phyloP scores from a whole-genome alignment of 2,329 filamentous ascomycete genomes.

The Cryphonectria japonica region DNA sequence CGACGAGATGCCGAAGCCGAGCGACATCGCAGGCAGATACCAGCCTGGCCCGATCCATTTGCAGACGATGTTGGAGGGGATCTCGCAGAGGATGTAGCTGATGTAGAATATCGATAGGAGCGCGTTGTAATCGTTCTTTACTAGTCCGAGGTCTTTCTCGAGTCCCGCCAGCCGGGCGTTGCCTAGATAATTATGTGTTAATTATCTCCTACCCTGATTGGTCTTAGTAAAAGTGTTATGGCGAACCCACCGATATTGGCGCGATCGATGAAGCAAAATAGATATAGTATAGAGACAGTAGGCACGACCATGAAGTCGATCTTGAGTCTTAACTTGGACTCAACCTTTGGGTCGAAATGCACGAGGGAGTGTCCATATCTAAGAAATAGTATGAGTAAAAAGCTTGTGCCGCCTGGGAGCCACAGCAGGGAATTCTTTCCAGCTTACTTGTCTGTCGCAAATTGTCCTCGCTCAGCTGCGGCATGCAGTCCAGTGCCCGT shows the following conservation, averaged over 20 bases:
- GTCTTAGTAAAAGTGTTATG: background rate
- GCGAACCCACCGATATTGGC: slow-evolving; percentile 66
- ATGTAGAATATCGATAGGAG: slow-evolving; percentile 73
- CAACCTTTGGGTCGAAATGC: slow-evolving; percentile 60
- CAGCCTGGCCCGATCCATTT: slow-evolving; percentile 74
- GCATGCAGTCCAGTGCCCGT: slow-evolving; percentile 24
- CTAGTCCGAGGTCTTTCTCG: slow-evolving; percentile 62
- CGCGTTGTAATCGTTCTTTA: slow-evolving; percentile 69
- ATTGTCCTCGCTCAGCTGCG: slow-evolving; percentile 48
- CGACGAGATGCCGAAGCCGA: slow-evolving; percentile 67
- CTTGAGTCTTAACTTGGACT: slow-evolving; percentile 62
- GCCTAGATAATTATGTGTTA: slow-evolving; percentile 46
- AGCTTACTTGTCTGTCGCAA: slow-evolving; percentile 50
- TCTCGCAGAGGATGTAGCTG: slow-evolving; percentile 73
- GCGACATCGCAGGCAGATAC: slow-evolving; percentile 66
- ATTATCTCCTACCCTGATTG: too few relatives aligned
- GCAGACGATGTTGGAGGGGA: slow-evolving; percentile 69
- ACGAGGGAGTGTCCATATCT: slow-evolving; percentile 55
- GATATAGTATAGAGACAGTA: slow-evolving; percentile 67
- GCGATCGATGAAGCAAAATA: slow-evolving; percentile 77
- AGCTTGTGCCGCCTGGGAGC: too few relatives aligned
- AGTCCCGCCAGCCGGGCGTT: slow-evolving; percentile 70
- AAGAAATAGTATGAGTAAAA: slow-evolving; percentile 17
- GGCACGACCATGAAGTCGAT: slow-evolving; percentile 69
- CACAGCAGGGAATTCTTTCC: background rate